Conservation (phyloP, 2,329 filamentous ascomycete genomes). For the Colletotrichum viniferum region DNA sequence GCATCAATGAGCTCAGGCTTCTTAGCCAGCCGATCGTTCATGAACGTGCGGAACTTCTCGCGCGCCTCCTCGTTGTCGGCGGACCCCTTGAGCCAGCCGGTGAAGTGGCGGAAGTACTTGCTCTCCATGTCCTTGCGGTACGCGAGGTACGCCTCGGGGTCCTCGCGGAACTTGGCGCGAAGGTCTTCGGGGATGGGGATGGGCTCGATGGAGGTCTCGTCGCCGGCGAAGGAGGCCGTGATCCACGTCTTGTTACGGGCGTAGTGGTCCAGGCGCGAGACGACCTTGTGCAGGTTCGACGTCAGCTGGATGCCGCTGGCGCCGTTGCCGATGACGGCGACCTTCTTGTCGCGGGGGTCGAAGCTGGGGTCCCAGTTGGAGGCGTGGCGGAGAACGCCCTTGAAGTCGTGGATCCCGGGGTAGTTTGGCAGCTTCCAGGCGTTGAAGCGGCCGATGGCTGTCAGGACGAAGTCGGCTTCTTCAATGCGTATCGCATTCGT, state of each 20-base stretch:
- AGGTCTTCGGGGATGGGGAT: conserved; percentile 60
- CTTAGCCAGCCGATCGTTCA: conserved; percentile 55
- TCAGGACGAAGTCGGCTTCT: conserved; percentile 64
- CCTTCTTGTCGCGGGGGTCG: conserved; percentile 51
- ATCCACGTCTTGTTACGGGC: conserved; percentile 72
- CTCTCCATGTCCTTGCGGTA: conserved; percentile 63
- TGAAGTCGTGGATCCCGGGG: conserved; percentile 58
- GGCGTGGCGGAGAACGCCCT: conserved; percentile 62
- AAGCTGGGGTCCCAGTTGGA: conserved; percentile 62
- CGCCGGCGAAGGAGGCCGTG: conserved; percentile 62
- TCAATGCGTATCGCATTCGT: conserved; percentile 44
- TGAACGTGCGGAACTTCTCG: conserved; percentile 53
- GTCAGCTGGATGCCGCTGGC: conserved; percentile 64
- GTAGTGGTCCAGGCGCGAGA: conserved; percentile 65
- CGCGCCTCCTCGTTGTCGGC: conserved; percentile 52
- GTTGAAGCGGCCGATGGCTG: conserved; percentile 70
- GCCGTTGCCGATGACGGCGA: conserved; percentile 68
- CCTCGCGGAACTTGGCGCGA: conserved; percentile 57
- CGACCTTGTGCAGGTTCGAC: conserved; percentile 54
- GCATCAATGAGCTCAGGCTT: conserved; percentile 60
- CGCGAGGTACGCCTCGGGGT: conserved; percentile 64
- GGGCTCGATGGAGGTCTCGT: conserved; percentile 58
- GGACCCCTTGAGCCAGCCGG: conserved; percentile 57
- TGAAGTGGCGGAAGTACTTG: conserved; percentile 66
- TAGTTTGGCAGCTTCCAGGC: conserved; percentile 67